These are phyloP conservation scores for Ormosia semicastrata DNA, from an alignment of 306 rosid genomes.

Conservation along the genomic window DNA sequence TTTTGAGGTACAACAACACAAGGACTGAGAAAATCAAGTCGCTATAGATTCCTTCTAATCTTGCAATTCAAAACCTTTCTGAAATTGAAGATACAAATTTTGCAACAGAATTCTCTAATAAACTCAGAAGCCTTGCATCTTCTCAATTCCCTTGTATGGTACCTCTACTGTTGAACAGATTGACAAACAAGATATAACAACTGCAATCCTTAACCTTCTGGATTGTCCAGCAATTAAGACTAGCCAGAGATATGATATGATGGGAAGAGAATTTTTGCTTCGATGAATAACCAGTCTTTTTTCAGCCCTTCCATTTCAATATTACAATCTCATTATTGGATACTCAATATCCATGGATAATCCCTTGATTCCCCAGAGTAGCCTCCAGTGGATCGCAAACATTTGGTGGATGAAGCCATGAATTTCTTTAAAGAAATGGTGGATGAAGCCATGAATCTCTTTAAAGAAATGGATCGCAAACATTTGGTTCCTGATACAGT, in stretches of 20 bases:
- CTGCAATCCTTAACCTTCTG: conserved; percentile 65
- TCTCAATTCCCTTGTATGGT: conserved; percentile 51
- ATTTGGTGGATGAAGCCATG: no score
- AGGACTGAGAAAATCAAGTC: background rate
- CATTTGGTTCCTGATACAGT: no score
- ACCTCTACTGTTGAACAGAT: conserved; percentile 27
- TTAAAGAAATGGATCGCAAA: no score
- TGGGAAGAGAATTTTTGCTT: conserved; percentile 49
- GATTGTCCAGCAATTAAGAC: conserved; percentile 51
- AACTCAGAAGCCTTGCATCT: conserved; percentile 55
- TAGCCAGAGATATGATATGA: conserved; percentile 39
- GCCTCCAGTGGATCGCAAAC: conserved; percentile 36
- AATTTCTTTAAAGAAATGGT: no score
- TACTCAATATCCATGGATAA: background rate
- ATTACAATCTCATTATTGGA: conserved; percentile 49
- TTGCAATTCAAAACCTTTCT: conserved; percentile 43
- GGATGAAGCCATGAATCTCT: no score
- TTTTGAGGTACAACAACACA: conserved; percentile 47
- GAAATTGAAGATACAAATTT: conserved; percentile 48
- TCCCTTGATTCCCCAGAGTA: conserved; percentile 46
- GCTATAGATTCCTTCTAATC: background rate
- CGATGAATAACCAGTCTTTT: conserved; percentile 74
- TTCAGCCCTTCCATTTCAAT: conserved; percentile 46
- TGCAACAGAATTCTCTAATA: conserved; percentile 32
- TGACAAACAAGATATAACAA: conserved; percentile 39